Percentiles rank a stretch among this genome's conserved stretches.
These are phyloP conservation scores for Parmales sp. DNA, from an alignment of 108 stramenopile species.

Conservation along the genomic window DNA sequence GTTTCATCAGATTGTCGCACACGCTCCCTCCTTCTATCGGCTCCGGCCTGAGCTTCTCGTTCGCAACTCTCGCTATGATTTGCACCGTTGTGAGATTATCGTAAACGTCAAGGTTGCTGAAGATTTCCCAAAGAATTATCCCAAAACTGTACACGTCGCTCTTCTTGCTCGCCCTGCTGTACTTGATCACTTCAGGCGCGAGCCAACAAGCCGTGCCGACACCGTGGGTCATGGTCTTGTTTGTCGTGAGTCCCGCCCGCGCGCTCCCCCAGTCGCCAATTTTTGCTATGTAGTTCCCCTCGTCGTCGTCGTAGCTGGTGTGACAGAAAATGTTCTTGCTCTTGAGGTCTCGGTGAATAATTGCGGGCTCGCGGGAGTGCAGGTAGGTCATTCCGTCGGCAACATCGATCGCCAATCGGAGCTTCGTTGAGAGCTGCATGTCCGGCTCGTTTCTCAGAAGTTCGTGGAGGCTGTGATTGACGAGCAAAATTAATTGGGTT, in stretches of 20 bases:
- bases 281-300: conserved; percentile 33
- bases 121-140: conserved; percentile 90
- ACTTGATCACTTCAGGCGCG: conserved; percentile 89
- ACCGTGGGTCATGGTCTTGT: conserved; percentile 57
- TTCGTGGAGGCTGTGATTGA: no score
- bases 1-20: neutral
- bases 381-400: conserved; percentile 58
- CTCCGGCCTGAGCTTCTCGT: conserved; percentile 77
- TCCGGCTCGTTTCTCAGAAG: conserved; percentile 30
- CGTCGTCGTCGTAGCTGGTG: no score
- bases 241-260: conserved; percentile 67
- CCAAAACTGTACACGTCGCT: conserved; percentile 95
- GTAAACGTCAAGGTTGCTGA: conserved; percentile 87
- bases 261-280: conserved; percentile 98
- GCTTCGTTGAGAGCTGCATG: conserved; percentile 12
- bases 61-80: conserved; percentile 88
- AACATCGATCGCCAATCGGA: conserved; percentile 31
- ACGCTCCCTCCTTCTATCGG: neutral
- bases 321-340: conserved; percentile 95
- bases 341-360: conserved; percentile 96
- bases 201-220: conserved; percentile 95
- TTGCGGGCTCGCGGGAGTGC: conserved; percentile 82
- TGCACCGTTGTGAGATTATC: conserved; percentile 78
- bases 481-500: no score
- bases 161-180: conserved; percentile 62